Evolutionary conservation across 2,329 filamentous ascomycete species (phyloP).

Genomic region (Penicillium sp.): DNA sequence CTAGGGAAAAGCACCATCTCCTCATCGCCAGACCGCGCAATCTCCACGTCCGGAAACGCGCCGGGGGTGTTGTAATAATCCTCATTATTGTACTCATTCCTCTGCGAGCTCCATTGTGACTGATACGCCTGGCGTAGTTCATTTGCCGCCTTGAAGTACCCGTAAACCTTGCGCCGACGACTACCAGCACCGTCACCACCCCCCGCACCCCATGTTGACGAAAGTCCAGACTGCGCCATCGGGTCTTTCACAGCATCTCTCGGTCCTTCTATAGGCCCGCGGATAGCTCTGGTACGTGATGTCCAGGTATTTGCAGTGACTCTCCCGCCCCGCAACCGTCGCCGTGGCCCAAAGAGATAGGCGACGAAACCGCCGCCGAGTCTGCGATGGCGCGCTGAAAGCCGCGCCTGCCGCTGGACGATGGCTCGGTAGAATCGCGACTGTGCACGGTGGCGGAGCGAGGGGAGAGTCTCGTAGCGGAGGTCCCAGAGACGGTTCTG

Average conservation of each 20-base stretch:
- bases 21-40: conserved; percentile 73
- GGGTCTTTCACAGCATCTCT: conserved; percentile 15
- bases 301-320: conserved; percentile 2
- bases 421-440: conserved; percentile 72
- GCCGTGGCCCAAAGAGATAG: conserved; percentile 25
- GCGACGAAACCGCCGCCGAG: conserved; percentile 23
- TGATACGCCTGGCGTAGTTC: conserved; percentile 65
- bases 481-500: conserved; percentile 64
- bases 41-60: conserved; percentile 78
- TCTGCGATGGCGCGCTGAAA: conserved; percentile 44
- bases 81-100: conserved; percentile 42
- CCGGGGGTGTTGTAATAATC: conserved; percentile 59
- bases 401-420: conserved; percentile 58
- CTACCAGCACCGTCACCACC: conserved; percentile 45
- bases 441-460: conserved; percentile 66
- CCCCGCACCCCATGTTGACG: conserved; percentile 22
- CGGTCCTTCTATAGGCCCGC: conserved; percentile 15
- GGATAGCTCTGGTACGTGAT: conserved; percentile 12
- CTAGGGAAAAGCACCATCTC: conserved; percentile 95
- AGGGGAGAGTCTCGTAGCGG: conserved; percentile 69
- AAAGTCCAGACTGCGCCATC: conserved; percentile 25
- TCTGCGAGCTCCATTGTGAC: conserved; percentile 49
- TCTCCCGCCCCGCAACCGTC: conserved; percentile 18
- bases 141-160: conserved; percentile 66
- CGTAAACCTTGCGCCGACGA: conserved; percentile 72